Conservation (phyloP, 768 basidiomycete species). For the Amanita thiersii region DNA sequence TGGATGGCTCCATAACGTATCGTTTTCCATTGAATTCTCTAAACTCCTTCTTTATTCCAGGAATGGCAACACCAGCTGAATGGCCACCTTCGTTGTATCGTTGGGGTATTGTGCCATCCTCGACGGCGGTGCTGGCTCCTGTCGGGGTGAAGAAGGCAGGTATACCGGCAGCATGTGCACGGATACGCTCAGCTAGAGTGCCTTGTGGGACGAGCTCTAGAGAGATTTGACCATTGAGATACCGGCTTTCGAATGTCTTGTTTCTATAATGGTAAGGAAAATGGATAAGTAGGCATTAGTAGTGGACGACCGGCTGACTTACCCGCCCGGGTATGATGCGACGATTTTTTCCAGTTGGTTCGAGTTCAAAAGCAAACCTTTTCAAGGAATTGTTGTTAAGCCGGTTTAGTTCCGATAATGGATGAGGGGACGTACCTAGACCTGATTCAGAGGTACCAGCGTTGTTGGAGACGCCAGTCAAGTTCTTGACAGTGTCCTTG, state of each 20-base stretch:
- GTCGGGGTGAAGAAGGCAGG: conserved; percentile 94
- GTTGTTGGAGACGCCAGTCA: conserved; percentile 88
- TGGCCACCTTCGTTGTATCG: conserved; percentile 75
- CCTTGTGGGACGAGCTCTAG: conserved; percentile 91
- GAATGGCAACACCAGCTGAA: conserved; percentile 57
- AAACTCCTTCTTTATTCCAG: conserved; percentile 69
- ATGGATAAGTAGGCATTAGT: conserved; percentile 1
- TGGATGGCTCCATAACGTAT: conserved; percentile 76
- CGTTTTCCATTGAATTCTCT: conserved; percentile 71
- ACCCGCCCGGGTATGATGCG: conserved; percentile 87
- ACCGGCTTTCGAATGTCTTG: conserved; percentile 78
- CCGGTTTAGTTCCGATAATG: background rate
- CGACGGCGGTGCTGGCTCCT: conserved; percentile 78
- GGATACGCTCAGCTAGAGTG: conserved; percentile 80
- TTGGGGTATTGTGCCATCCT: conserved; percentile 71
- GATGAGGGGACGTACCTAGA: conserved; percentile 39
- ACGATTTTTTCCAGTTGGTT: conserved; percentile 79
- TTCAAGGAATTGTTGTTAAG: conserved; percentile 3
- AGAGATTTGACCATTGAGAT: conserved; percentile 73
- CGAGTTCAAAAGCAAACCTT: conserved; percentile 67
- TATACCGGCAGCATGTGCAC: conserved; percentile 85
- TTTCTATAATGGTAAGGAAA: too few species aligned
- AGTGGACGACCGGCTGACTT: conserved; percentile 13
- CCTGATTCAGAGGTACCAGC: conserved; percentile 66
- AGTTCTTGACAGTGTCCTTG: conserved; percentile 51